Percentiles rank a stretch among this genome's conserved stretches.
Evolutionary conservation across 2,329 filamentous ascomycete genomes (phyloP).

Genomic region (Fonsecaea erecta): DNA sequence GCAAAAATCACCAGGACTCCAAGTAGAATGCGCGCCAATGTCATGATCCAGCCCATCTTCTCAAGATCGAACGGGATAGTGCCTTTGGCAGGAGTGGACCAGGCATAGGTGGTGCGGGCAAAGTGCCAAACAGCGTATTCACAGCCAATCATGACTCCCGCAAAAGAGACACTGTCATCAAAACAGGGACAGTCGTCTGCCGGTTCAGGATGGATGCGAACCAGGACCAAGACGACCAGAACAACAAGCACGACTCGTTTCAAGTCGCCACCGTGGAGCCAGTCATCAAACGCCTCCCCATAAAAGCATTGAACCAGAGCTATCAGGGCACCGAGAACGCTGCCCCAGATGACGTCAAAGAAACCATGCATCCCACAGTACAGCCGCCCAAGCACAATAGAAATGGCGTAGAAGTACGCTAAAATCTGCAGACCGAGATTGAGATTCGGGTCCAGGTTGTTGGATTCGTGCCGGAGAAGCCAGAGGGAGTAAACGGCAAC

Average conservation of each 20-base stretch:
- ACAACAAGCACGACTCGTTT: constrained; percentile 67
- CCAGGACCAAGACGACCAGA: constrained; percentile 71
- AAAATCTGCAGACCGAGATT: constrained; percentile 68
- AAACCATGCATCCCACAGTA: constrained; percentile 99
- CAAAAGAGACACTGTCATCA: constrained; percentile 92
- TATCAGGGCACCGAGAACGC: constrained; percentile 71
- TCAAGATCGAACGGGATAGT: constrained; percentile 69
- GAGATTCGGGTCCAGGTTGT: constrained; percentile 60
- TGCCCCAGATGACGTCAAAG: constrained; percentile 83
- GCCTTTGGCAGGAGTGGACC: constrained; percentile 58
- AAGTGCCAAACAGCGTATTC: constrained; percentile 86
- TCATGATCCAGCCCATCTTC: constrained; percentile 68
- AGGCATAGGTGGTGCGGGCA: constrained; percentile 60
- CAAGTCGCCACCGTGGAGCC: constrained; percentile 67
- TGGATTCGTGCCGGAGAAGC: constrained; percentile 57
- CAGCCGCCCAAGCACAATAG: constrained; percentile 86
- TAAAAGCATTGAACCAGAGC: constrained; percentile 60
- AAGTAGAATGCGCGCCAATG: constrained; percentile 70
- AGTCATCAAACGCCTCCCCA: constrained; percentile 68
- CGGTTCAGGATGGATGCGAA: constrained; percentile 91
- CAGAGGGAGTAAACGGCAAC: constrained; percentile 85
- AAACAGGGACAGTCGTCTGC: constrained; percentile 97
- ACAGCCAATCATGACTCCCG: constrained; percentile 83
- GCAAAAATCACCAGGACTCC: constrained; percentile 84
- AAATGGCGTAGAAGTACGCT: constrained; percentile 82